These are phyloP conservation scores for Geranomyces michiganensis DNA, from an alignment of 192 early-diverging fungal species.

Conservation along the genomic window DNA sequence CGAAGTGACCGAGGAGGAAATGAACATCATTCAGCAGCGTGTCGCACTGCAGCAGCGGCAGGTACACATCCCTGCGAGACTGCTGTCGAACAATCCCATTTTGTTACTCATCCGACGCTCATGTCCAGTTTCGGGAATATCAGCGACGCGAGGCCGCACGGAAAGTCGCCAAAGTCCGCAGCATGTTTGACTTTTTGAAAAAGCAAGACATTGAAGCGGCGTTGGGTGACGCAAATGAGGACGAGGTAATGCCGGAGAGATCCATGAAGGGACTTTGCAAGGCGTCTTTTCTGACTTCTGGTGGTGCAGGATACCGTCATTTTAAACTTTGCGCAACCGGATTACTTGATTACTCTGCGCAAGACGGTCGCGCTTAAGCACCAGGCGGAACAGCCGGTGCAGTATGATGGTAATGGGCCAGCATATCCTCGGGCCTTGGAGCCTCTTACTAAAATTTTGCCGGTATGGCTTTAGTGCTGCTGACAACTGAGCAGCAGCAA, in stretches of 20 bases:
- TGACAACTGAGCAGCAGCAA: slow-evolving; percentile 83
- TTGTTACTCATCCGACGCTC: background rate
- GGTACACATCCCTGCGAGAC: slow-evolving; percentile 34
- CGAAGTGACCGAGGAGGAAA: slow-evolving; percentile 88
- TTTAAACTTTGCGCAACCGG: slow-evolving; percentile 75
- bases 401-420: too few relatives aligned
- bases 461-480: slow-evolving; percentile 29
- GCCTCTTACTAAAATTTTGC: too few relatives aligned
- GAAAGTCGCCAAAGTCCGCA: slow-evolving; percentile 77
- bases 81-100: too few relatives aligned
- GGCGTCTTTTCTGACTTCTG: too few relatives aligned
- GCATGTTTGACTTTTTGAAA: slow-evolving; percentile 75
- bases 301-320: slow-evolving; percentile 76
- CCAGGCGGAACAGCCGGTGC: slow-evolving; percentile 9
- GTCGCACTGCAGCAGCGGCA: slow-evolving; percentile 88
- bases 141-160: slow-evolving; percentile 78
- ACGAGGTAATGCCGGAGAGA: slow-evolving; percentile 61
- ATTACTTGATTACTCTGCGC: slow-evolving; percentile 63
- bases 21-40: slow-evolving; percentile 86
- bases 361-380: slow-evolving; percentile 30
- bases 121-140: slow-evolving; percentile 76
- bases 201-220: slow-evolving; percentile 86
- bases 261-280: background rate
- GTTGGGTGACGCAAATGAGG: slow-evolving; percentile 74
- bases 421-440: too few relatives aligned